A percentile compares a stretch with the other conserved stretches of the same genome.
phyloP scores from a whole-genome alignment of 2,329 filamentous ascomycete species.

The Alternaria sp. region DNA sequence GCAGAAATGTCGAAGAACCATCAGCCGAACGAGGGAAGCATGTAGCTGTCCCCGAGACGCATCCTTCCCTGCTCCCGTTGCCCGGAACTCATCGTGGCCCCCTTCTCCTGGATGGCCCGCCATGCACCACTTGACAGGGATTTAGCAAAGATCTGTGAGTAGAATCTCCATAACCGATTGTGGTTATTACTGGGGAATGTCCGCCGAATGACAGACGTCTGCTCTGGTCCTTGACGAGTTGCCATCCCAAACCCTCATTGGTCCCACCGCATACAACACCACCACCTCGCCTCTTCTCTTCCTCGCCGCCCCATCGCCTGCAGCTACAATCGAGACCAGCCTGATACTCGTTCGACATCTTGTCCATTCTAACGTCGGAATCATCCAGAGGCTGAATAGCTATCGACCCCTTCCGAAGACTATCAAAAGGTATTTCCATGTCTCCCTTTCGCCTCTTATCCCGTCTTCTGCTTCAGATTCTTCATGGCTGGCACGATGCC shows the following conservation, averaged over 20 bases:
- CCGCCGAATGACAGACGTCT: conserved; percentile 45
- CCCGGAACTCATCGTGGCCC: conserved; percentile 48
- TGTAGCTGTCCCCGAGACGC: conserved; percentile 45
- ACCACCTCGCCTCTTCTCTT: conserved; percentile 27
- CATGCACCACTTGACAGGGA: conserved; percentile 49
- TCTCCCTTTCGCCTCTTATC: conserved; percentile 17
- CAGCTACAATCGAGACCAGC: conserved; percentile 17
- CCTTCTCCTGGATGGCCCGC: conserved; percentile 51
- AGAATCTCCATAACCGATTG: conserved; percentile 46
- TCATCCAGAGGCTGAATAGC: not conserved
- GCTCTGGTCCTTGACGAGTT: conserved; percentile 42
- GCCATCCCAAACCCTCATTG: conserved; percentile 42
- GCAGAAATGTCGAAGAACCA: conserved; percentile 49
- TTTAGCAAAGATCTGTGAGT: conserved; percentile 47
- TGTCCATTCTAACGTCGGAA: not conserved
- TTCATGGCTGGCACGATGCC: conserved; percentile 3
- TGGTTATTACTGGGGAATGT: conserved; percentile 52
- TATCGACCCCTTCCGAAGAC: not conserved
- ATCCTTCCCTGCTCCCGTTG: conserved; percentile 48
- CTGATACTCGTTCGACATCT: conserved; percentile 18
- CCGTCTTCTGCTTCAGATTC: conserved; percentile 7
- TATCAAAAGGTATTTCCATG: conserved; percentile 40
- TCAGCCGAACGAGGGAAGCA: conserved; percentile 54
- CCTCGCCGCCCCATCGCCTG: conserved; percentile 27
- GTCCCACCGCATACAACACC: conserved; percentile 34